Base-by-base conservation (phyloP, 768 basidiomycete species). In the Amanita rubescens region DNA sequence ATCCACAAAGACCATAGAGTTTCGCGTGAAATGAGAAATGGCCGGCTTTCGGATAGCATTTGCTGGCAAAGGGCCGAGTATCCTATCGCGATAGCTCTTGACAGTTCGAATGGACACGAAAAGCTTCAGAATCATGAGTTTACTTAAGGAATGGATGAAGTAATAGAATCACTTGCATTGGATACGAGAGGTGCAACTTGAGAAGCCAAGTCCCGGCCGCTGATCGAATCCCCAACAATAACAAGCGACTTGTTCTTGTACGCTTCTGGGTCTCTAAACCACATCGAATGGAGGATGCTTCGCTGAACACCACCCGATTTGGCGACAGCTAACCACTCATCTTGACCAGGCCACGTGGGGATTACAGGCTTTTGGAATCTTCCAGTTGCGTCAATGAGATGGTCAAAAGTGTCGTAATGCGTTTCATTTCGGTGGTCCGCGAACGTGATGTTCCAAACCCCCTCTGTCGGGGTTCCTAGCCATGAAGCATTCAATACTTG, bases 301-400 rank as follows among this genome's bases (percentile, higher is more conserved):
- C 77, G 71, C 37, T 60, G 55, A 19, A 62, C 54, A 7, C n/a
- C 17, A 27, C 8, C 5, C 33, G 12, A 32, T 49, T 43, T 63
- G n/a, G n/a, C n/a, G n/a, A n/a, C 66, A 3, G 61, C 66, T 9
- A 79, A 60, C 81, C 82, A 83, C 5, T 66, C 67, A 2, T 77
- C 70, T 49, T 76, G 71, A 1, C 81, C 81, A 11, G 60, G 62
- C 67, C 76, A 81, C 5, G 58, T 56, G 5, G 74, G 74, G 1
- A 72, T 66, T 22, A 68, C 67, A 2, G 82, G 80, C 53, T 75
- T 67, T 56, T 79, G 80, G 53, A 81, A 76, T 55, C 78, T 77
- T 4, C 82, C 82, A n/a, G 66, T 73, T 20, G 78, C 79, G 32
- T 80, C 72, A 25, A 83, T 66, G 22, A 84, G 67, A 60, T 83